Evolutionary conservation across 169 alveolate genomes (phyloP).

Genomic region (Plasmodium blacklocki): DNA sequence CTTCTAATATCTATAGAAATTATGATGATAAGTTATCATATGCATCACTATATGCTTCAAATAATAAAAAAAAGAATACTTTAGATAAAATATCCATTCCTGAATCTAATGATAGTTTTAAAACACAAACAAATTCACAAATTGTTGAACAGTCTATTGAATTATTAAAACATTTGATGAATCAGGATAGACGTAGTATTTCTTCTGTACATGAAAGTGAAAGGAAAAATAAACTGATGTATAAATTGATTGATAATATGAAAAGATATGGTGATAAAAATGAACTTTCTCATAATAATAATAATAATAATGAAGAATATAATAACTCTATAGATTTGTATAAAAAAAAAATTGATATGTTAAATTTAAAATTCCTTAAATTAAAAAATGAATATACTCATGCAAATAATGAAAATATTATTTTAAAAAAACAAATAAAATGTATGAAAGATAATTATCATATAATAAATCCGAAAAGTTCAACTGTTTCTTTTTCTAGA

Average conservation of each 20-base stretch:
- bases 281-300: background rate
- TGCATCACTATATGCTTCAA: conserved; percentile 6
- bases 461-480: conserved; percentile 18
- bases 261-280: conserved; percentile 40
- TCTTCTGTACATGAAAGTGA: conserved; percentile 20
- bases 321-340: conserved; percentile 30
- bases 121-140: conserved; percentile 63
- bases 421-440: conserved; percentile 58
- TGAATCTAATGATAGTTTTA: conserved; percentile 50
- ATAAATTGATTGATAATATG: conserved; percentile 39
- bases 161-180: conserved; percentile 60
- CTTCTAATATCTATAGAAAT: conserved; percentile 36
- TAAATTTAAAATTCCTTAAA: conserved; percentile 62
- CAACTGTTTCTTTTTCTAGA: conserved; percentile 37
- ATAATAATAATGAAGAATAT: conserved; percentile 10
- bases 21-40: conserved; percentile 46
- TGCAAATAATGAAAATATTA: conserved; percentile 49
- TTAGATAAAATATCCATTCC: conserved; percentile 22
- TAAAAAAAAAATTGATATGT: conserved; percentile 60
- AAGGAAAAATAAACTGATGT: conserved; percentile 48
- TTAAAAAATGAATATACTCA: conserved; percentile 68
- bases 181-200: conserved; percentile 50
- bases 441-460: conserved; percentile 49
- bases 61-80: conserved; percentile 10
- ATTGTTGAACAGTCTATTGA: conserved; percentile 75